Conservation (phyloP, 148 eudicot genomes). For the Diospyros kaki region DNA sequence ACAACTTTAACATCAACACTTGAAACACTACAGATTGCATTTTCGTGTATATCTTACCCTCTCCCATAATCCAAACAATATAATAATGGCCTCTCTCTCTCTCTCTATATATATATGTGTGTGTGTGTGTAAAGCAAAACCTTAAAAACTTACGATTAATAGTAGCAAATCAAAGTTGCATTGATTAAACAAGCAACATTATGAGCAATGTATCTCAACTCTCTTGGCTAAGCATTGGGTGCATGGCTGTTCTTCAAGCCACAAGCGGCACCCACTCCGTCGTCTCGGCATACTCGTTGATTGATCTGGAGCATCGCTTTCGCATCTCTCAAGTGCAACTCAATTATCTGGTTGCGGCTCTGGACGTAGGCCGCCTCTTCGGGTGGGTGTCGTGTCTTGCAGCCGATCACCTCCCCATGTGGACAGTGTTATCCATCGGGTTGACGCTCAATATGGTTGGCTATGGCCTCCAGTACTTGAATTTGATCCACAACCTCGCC, state of each 20-base stretch:
- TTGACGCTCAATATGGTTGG: background rate
- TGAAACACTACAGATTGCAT: background rate
- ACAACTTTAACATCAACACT: background rate
- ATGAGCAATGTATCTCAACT: background rate
- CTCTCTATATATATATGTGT: too few relatives aligned
- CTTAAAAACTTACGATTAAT: too few relatives aligned
- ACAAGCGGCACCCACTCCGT: background rate
- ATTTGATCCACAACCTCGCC: background rate
- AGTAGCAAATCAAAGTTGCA: too few relatives aligned
- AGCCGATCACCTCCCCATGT: background rate
- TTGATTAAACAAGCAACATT: background rate
- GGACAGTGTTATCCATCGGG: background rate
- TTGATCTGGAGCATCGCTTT: background rate
- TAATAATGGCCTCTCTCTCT: background rate
- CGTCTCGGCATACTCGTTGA: background rate
- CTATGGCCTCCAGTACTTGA: background rate
- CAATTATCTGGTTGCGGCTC: background rate
- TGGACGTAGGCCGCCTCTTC: background rate
- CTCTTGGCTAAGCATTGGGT: background rate
- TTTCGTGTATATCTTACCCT: background rate
- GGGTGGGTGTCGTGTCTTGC: background rate
- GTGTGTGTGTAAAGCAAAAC: too few relatives aligned
- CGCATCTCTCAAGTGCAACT: background rate
- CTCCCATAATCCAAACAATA: background rate
- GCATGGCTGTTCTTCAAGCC: background rate